Percentiles rank a stretch among this genome's conserved stretches.
These are phyloP conservation scores for Corchorus olitorius DNA, from an alignment of 345 rosid species.

Conservation along the genomic window DNA sequence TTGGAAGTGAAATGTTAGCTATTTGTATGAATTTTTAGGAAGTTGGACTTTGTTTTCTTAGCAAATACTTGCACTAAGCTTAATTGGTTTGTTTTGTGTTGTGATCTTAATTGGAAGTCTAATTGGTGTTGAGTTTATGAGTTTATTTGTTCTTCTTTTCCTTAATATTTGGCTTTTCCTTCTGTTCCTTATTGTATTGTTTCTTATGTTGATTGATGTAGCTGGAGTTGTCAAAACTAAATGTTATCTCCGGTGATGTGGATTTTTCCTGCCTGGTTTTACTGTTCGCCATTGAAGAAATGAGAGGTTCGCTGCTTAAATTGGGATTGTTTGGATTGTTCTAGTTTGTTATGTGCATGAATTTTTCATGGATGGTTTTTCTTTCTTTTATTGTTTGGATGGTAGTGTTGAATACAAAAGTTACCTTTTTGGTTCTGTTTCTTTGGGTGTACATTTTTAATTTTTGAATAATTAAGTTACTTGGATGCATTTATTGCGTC, in stretches of 20 bases:
- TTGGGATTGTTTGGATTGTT: neutral
- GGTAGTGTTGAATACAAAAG: neutral
- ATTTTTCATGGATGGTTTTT: neutral
- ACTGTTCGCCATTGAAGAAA: neutral
- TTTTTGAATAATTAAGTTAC: neutral
- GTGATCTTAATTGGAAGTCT: neutral
- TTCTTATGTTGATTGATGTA: neutral
- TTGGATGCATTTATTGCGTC: neutral
- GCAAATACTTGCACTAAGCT: neutral
- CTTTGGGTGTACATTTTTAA: neutral
- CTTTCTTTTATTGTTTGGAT: neutral
- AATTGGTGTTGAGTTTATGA: neutral
- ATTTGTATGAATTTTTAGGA: neutral
- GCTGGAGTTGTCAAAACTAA: neutral
- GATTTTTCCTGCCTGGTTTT: neutral
- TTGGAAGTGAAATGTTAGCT: neutral
- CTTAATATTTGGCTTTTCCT: neutral
- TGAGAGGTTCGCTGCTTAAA: neutral
- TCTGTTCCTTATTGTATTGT: neutral
- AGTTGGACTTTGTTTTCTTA: neutral
- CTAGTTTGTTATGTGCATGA: neutral
- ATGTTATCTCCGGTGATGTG: neutral
- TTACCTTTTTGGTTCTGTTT: neutral
- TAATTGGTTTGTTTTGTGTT: neutral
- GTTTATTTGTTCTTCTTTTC: neutral